Evolutionary conservation across 23 red algal genomes (phyloP), one percentile per base, ranked within the genome.

Genomic region (Gracilariopsis chorda): DNA sequence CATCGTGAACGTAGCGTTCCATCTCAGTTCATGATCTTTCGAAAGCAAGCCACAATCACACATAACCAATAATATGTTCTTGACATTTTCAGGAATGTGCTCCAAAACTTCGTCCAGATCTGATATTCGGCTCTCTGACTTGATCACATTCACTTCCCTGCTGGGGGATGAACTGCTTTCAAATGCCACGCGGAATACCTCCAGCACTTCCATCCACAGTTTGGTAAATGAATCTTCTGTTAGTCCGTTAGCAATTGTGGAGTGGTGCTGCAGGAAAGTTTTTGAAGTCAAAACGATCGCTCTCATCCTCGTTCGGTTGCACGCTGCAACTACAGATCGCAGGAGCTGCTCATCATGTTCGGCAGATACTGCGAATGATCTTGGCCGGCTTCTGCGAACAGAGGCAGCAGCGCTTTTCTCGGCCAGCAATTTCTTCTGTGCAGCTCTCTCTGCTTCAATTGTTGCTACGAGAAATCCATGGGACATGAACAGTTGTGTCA

Each of bases 31-130:
- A 34, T 75, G 67, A 46, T 77, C 24, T 46, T 29, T 43, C 25
- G 62, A 56, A 32, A 96, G 51, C 51, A 96, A 72, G 19, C 96
- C 96, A 34, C 78, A 76, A 43, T 88, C 68, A 44, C 51, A 91
- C 86, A 98, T 84, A 20, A 98, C 96, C 63, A 98, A 82, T 45
- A 98, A 76, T 65, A 94, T 44, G 64, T 98, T 98, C 77, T 94
- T 98, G 25, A 95, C 78, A 41, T 56, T 93, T 69, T 98, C 96
- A 14, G 77, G 68, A 12, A 98, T 72, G 71, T 98, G 96, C 48
- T 98, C 96, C 2, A 77, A 44, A 75, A 98, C 53, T 41, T 84
- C 86, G 30, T 91, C 91, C 29, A 78, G 53, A 19, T 86, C 86
- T 53, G 45, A 23, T 42, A 49, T 37, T 27, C 68, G 77, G 42